Base-by-base conservation (phyloP, 495 filamentous ascomycete species). In the Trichoderma virens region DNA sequence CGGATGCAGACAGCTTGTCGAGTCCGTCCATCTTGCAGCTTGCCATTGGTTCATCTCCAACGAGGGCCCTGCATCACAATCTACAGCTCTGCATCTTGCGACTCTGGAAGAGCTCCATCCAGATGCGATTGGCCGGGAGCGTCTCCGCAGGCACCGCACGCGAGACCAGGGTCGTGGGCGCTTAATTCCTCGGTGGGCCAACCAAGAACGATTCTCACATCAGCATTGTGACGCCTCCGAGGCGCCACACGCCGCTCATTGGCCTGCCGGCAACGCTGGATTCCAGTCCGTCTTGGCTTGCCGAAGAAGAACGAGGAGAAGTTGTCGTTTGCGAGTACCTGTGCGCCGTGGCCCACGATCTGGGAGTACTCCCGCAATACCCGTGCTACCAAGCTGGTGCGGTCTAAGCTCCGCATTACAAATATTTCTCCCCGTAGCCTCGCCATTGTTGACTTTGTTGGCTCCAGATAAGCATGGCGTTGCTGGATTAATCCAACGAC, bases 211-310 rank as follows among this genome's bases (percentile, higher is more conserved):
- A 20, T 47, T 56, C 51, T 56, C 51, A 56, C 51, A 56, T 56
- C 51, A 56, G 51, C 51, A 56, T 30, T 56, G 51, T 56, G 13
- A 56, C 51, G 51, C 51, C 51, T 56, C 51, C 23, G 43, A 56
- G 20, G 51, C 51, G 51, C 51, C 51, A 56, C 51, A n/a, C 9
- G 51, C 23, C 18, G 7, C 25, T 8, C 8, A 56, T 56, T 56
- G 51, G 51, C 51, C 25, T 56, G 51, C 51, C 51, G 51, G 51
- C 25, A 30, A 2, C 25, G 25, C 51, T 56, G 51, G 51, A 56
- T 28, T 25, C 9, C 23, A 30, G 23, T 56, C 51, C 51, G 51
- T 18, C 51, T 56, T 18, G 51, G 51, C 25, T 2, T 30, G 25
- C 25, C 11, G 23, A 25, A 23, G 1, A 5, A 47, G 23, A n/a